phyloP scores from a whole-genome alignment of 208 protist species.

The Leishmania braziliensis region DNA sequence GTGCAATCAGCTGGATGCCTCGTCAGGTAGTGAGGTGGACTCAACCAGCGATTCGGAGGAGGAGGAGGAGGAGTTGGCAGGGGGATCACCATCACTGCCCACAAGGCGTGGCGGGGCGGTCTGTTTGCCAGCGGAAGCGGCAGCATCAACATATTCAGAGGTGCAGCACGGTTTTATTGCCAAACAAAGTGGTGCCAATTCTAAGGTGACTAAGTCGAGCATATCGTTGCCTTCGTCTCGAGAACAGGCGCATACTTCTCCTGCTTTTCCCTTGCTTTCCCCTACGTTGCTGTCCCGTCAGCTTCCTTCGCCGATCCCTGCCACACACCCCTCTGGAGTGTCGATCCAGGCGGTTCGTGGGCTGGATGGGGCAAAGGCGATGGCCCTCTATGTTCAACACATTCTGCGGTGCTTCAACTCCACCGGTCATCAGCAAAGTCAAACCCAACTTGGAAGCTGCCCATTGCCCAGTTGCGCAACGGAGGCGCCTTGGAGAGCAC shows the following conservation, averaged over 20 bases:
- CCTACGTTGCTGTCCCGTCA: background rate
- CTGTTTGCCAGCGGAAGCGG: background rate
- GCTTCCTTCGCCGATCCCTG: background rate
- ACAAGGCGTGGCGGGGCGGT: background rate
- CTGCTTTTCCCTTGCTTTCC: background rate
- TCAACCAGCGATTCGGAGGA: background rate
- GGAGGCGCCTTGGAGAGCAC: background rate
- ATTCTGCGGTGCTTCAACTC: conserved; percentile 3
- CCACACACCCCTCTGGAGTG: background rate
- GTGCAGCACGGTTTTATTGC: background rate
- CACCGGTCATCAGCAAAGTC: too few species aligned
- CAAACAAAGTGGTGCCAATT: background rate
- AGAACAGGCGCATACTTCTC: background rate
- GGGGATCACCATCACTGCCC: background rate
- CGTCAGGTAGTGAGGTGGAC: background rate
- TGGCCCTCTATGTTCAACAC: conserved; percentile 34
- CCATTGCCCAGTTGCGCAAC: background rate
- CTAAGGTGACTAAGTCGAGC: background rate
- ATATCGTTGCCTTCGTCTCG: background rate
- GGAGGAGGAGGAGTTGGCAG: background rate
- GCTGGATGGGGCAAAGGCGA: conserved; percentile 21
- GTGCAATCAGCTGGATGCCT: background rate
- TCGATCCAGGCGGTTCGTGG: background rate
- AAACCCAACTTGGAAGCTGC: background rate
- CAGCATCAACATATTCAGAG: background rate